Base-by-base conservation (phyloP, 2,329 filamentous ascomycete species). In the Paramyrothecium sp. region DNA sequence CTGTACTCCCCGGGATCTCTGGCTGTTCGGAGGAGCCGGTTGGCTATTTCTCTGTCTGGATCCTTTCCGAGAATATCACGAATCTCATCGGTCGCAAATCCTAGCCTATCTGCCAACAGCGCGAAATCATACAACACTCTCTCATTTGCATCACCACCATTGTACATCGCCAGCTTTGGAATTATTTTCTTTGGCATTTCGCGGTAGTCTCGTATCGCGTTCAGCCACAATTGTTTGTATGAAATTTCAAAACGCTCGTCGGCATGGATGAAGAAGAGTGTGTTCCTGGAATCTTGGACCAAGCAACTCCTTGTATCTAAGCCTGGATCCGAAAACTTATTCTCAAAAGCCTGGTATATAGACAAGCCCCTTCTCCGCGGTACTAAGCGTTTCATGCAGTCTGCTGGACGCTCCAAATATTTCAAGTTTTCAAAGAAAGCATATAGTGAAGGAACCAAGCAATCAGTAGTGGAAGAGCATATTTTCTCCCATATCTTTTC, bases 391-490 rank as follows among this genome's bases (percentile, higher is more conserved):
- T 54, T 57, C 41, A 61, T 56, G 30, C 52, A 60, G 33, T 57
- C 58, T 23, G 54, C 56, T n/a, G 49, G 51, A 33, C 26, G 57
- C 61, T 69, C 61, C 7, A 75, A 56, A 56, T 71, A 75, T 50
- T 66, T 69, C 12, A 75, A 57, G 56, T 76, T 68, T 53, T 71
- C 58, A 57, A 76, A 76, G 60, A 76, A 75, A 38, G 60, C 71
- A 55, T 67, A 64, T 22, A 76, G 66, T 34, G 67, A 75, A 7
- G 68, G 71, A 53, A 75, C 67, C 3, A 75, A 58, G 38, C 53
- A 54, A n/a, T 69, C 54, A 3, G 60, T 55, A 33, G 55, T 57
- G 21, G 58, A 59, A 17, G 54, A 61, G 51, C 58, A 60, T 44
- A 74, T 34, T 50, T 61, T 59, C 26, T 56, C 54, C 66, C 57